Conservation (phyloP, 306 rosid genomes). For the Glycyrrhiza uralensis region DNA sequence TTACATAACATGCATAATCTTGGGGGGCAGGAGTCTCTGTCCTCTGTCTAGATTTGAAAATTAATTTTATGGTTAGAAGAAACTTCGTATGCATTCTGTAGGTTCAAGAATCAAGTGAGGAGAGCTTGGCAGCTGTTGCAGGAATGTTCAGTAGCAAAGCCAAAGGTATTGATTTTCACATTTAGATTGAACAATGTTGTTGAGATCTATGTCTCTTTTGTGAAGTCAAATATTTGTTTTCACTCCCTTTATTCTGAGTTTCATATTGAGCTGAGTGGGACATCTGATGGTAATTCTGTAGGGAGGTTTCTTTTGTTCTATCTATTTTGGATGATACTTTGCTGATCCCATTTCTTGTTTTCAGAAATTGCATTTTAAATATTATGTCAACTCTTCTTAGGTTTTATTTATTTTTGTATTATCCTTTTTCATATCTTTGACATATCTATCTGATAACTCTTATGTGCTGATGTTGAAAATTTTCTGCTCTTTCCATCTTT, state of each 20-base stretch:
- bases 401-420: no score
- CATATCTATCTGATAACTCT: no score
- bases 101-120: constrained; percentile 91
- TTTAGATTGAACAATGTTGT: constrained; percentile 5
- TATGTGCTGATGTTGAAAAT: no score
- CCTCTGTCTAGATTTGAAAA: constrained; percentile 4
- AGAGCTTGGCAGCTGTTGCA: constrained; percentile 97
- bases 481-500: no score
- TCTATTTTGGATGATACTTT: background rate
- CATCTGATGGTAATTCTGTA: background rate
- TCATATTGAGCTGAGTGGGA: background rate
- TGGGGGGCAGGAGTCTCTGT: background rate
- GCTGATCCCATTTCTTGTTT: constrained; percentile 10
- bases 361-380: background rate
- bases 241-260: background rate
- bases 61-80: constrained; percentile 12
- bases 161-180: constrained; percentile 62
- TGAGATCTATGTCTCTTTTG: background rate
- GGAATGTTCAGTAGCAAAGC: constrained; percentile 99
- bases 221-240: constrained; percentile 10
- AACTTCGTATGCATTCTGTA: constrained; percentile 33
- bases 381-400: background rate
- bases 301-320: constrained; percentile 1
- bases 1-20: constrained; percentile 4
- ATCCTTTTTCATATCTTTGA: no score